phyloP scores from a whole-genome alignment of 2,329 filamentous ascomycete species.

The Boeremia lycopersici region DNA sequence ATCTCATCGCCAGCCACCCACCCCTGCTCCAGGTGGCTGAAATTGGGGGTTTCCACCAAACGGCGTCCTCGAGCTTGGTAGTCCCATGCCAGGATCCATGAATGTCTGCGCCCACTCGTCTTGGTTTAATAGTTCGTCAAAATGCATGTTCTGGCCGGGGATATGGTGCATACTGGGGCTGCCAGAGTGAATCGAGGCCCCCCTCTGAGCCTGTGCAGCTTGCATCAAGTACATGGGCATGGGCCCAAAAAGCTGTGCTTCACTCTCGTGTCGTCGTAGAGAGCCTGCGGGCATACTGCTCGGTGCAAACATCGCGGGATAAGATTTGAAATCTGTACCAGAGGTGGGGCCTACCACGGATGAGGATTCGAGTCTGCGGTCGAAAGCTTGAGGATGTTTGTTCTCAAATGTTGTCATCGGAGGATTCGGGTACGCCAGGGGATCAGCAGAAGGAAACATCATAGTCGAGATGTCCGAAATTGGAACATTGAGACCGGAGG shows the following conservation, averaged over 20 bases:
- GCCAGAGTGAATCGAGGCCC: constrained; percentile 34
- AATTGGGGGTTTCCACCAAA: constrained; percentile 27
- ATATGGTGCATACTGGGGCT: constrained; percentile 29
- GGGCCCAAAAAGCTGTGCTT: constrained; percentile 74
- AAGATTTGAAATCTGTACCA: constrained; percentile 37
- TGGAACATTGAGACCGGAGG: constrained; percentile 48
- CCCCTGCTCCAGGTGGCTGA: constrained; percentile 27
- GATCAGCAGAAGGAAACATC: constrained; percentile 81
- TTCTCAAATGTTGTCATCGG: constrained; percentile 66
- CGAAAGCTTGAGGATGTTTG: constrained; percentile 40
- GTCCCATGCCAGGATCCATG: constrained; percentile 41
- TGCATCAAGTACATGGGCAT: constrained; percentile 75
- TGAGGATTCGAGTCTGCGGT: constrained; percentile 31
- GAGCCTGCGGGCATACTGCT: constrained; percentile 24
- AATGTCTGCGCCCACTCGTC: constrained; percentile 51
- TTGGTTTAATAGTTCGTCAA: constrained; percentile 47
- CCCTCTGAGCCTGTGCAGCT: constrained; percentile 37
- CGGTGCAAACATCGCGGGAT: constrained; percentile 31
- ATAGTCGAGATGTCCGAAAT: constrained; percentile 75
- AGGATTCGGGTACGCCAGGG: constrained; percentile 80
- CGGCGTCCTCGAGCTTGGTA: constrained; percentile 30
- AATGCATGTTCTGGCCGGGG: constrained; percentile 36
- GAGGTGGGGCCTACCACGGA: constrained; percentile 26
- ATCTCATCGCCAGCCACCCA: constrained; percentile 21
- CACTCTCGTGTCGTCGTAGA: constrained; percentile 60